phyloP scores from a whole-genome alignment of 2,329 filamentous ascomycete genomes.

The Ceratocystis papillata region DNA sequence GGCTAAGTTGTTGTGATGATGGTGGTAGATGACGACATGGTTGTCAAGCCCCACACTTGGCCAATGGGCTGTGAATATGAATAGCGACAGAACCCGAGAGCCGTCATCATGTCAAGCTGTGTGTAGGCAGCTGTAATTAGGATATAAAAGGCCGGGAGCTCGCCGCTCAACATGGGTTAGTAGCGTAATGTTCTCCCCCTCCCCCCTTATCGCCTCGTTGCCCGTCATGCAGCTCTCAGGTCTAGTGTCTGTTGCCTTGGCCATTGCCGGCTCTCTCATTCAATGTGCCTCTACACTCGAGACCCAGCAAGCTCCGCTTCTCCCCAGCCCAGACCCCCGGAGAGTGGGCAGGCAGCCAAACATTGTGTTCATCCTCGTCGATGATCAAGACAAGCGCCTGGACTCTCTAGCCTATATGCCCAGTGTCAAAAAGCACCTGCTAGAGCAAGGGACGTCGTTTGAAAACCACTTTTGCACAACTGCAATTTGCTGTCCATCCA shows the following conservation, averaged over 20 bases:
- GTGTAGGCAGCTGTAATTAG: no score
- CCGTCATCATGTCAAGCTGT: background rate
- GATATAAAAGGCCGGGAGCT: background rate
- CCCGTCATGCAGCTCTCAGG: background rate
- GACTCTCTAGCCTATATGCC: conserved; percentile 51
- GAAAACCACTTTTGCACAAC: conserved; percentile 54
- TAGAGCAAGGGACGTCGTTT: conserved; percentile 47
- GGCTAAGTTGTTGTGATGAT: conserved; percentile 10
- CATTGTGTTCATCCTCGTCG: conserved; percentile 54
- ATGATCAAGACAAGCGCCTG: conserved; percentile 55
- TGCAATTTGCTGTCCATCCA: conserved; percentile 53
- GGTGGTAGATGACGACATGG: background rate
- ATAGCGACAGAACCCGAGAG: background rate
- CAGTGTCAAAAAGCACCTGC: conserved; percentile 42
- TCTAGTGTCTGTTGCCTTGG: background rate
- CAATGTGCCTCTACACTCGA: background rate
- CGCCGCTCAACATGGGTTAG: no score
- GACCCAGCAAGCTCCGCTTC: conserved; percentile 8
- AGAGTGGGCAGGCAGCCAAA: conserved; percentile 35
- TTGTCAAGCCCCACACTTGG: background rate
- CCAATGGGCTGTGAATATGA: background rate
- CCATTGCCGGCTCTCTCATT: background rate
- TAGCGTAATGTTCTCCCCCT: background rate
- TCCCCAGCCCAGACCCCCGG: background rate
- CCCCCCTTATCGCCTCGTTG: background rate